Conservation (phyloP, 2,329 filamentous ascomycete species). For the Talaromyces albobiverticillius region DNA sequence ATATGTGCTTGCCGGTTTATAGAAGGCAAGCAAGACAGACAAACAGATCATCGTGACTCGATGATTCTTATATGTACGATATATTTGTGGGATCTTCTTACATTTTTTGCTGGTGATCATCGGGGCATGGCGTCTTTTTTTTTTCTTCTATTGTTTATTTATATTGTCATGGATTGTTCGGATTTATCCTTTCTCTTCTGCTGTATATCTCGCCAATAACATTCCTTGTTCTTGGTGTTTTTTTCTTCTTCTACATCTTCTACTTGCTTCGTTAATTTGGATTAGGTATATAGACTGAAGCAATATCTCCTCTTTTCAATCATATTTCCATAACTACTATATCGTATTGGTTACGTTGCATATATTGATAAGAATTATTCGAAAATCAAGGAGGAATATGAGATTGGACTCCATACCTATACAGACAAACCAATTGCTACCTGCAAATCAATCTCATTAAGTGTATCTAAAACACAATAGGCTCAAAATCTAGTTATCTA, state of each 20-base stretch:
- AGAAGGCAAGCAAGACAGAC: constrained; percentile 13
- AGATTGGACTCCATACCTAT: too few relatives aligned
- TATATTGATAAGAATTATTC: too few relatives aligned
- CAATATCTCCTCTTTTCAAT: constrained; percentile 12
- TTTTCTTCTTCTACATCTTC: too few relatives aligned
- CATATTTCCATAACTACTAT: too few relatives aligned
- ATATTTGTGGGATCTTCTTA: constrained; percentile 5
- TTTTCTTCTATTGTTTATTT: neutral
- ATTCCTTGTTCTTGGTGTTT: too few relatives aligned
- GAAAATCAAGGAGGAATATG: too few relatives aligned
- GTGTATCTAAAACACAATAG: neutral
- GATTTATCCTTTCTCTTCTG: neutral
- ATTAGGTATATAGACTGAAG: constrained; percentile 7
- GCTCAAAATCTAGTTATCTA: neutral
- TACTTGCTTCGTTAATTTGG: constrained; percentile 1
- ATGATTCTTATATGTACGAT: constrained; percentile 11
- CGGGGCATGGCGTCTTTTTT: constrained; percentile 12
- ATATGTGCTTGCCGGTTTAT: neutral
- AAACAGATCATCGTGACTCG: constrained; percentile 3
- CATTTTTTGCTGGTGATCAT: constrained; percentile 10
- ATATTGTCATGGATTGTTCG: neutral
- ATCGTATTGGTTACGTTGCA: too few relatives aligned
- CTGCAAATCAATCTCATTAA: too few relatives aligned
- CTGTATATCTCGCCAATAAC: too few relatives aligned
- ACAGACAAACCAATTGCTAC: neutral